phyloP scores from a whole-genome alignment of 306 rosid species.

The Casuarina equisetifolia region DNA sequence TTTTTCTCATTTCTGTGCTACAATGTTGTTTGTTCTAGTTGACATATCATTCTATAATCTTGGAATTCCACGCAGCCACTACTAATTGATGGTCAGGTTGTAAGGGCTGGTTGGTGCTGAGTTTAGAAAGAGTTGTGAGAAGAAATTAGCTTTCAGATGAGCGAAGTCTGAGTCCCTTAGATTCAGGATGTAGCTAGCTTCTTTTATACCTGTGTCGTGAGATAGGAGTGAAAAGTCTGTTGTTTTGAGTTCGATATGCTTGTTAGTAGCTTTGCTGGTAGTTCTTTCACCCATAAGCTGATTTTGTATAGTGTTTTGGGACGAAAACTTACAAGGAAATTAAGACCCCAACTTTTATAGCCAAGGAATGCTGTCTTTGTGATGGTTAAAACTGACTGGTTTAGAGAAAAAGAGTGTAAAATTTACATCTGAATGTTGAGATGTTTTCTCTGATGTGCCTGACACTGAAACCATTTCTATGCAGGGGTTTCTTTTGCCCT shows the following conservation, averaged over 20 bases:
- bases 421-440: neutral
- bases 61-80: neutral
- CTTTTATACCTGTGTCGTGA: neutral
- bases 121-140: neutral
- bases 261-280: neutral
- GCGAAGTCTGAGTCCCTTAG: neutral
- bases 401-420: neutral
- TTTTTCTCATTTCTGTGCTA: neutral
- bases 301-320: too few relatives aligned
- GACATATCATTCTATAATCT: neutral
- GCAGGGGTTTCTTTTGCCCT: constrained; percentile 75
- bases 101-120: constrained; percentile 7
- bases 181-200: constrained; percentile 4
- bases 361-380: neutral
- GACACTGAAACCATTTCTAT: constrained; percentile 19
- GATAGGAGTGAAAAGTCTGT: constrained; percentile 8
- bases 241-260: constrained; percentile 1
- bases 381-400: neutral
- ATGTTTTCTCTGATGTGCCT: neutral
- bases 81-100: constrained; percentile 7
- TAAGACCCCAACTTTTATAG: neutral
- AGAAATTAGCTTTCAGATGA: neutral
- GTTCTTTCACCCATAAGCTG: neutral
- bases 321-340: neutral
- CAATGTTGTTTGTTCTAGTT: neutral